These are phyloP conservation scores for Iris macrosiphon DNA, from an alignment of 106 monocot genomes.

Conservation along the genomic window DNA sequence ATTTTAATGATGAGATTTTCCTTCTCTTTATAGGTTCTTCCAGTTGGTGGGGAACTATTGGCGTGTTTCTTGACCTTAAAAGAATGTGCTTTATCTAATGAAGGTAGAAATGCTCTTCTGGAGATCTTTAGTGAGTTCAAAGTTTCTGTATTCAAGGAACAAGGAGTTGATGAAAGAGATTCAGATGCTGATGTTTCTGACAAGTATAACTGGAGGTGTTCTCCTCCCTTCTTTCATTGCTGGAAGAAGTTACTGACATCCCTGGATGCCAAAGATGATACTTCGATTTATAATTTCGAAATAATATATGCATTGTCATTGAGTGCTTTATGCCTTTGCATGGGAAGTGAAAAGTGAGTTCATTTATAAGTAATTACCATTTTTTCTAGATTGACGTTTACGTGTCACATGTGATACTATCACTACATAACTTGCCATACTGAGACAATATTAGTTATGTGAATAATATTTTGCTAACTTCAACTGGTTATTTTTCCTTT, in stretches of 20 bases:
- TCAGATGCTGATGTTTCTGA: slow-evolving; percentile 12
- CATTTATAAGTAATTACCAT: neutral
- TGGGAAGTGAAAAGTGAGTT: slow-evolving; percentile 53
- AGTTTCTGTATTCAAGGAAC: slow-evolving; percentile 15
- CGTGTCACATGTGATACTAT: too few species aligned
- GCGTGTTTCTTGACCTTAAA: slow-evolving; percentile 64
- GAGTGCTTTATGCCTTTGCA: slow-evolving; percentile 34
- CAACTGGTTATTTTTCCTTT: too few species aligned
- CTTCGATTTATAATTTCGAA: slow-evolving; percentile 36
- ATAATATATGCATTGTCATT: slow-evolving; percentile 42
- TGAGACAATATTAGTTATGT: too few species aligned
- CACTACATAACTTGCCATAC: too few species aligned
- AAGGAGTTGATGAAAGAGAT: slow-evolving; percentile 19
- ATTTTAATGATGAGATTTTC: neutral
- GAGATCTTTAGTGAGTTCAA: slow-evolving; percentile 21
- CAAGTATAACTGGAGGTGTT: slow-evolving; percentile 25
- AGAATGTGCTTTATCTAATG: slow-evolving; percentile 38
- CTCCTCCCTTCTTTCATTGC: slow-evolving; percentile 64
- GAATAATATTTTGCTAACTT: too few species aligned
- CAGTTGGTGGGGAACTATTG: slow-evolving; percentile 74
- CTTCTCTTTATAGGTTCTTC: slow-evolving; percentile 46
- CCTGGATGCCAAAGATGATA: slow-evolving; percentile 31
- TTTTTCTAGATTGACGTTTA: too few species aligned
- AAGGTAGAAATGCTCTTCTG: slow-evolving; percentile 43
- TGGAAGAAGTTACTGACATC: slow-evolving; percentile 52